Evolutionary conservation across 192 early-diverging fungal species (phyloP).

Genomic region (Rhizophagus prolifer): DNA sequence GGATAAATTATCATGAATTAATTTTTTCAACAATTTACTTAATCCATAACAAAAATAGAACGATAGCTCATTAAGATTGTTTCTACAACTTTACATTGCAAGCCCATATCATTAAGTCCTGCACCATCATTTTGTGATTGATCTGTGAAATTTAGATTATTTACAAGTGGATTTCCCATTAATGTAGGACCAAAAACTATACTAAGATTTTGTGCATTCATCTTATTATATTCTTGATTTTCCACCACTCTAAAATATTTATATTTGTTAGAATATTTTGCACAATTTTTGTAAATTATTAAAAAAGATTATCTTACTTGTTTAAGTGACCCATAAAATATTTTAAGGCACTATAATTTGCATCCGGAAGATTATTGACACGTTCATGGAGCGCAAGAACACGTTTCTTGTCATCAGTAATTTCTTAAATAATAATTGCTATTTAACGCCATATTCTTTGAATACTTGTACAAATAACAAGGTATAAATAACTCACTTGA

Average conservation of each 20-base stretch:
- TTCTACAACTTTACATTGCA: conserved; percentile 64
- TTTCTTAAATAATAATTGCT: conserved; percentile 39
- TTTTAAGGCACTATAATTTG: conserved; percentile 82
- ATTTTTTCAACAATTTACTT: neutral
- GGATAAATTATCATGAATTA: neutral
- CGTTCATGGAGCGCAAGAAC: conserved; percentile 70
- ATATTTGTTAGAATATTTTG: neutral
- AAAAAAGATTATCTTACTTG: conserved; percentile 48
- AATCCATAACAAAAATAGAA: conserved; percentile 62
- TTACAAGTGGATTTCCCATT: conserved; percentile 34
- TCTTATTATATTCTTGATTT: conserved; percentile 80
- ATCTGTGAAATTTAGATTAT: neutral
- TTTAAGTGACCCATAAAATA: conserved; percentile 80
- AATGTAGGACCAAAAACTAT: conserved; percentile 95
- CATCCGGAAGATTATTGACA: conserved; percentile 74
- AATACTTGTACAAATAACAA: conserved; percentile 10
- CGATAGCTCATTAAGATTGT: conserved; percentile 57
- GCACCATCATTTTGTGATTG: neutral
- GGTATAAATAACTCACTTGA: conserved; percentile 52
- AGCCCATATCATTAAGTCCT: conserved; percentile 49
- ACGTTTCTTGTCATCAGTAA: conserved; percentile 61
- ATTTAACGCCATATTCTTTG: neutral
- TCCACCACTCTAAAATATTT: conserved; percentile 60
- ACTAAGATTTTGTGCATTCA: conserved; percentile 82
- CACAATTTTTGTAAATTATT: neutral